Base-by-base conservation (phyloP, 495 filamentous ascomycete species). In the Chaetomidium leptoderma region DNA sequence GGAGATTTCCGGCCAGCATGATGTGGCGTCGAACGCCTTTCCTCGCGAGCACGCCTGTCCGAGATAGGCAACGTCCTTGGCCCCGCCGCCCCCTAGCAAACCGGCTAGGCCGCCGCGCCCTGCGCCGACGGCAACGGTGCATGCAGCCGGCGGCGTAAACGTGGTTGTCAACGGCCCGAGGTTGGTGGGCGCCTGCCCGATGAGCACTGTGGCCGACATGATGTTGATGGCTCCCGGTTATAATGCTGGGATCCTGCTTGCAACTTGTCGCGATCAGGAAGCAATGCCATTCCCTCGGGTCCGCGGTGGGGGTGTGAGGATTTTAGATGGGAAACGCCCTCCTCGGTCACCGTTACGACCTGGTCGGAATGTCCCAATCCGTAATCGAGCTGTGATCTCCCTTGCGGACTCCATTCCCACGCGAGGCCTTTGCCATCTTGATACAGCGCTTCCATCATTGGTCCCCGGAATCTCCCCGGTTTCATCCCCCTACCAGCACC, bases 111-210 rank as follows among this genome's bases (percentile, higher is more conserved):
- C 57, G 13, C 55, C 57, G 35, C 53, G 36, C 4, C 53, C 47
- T 8, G 46, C 55, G 6, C 62, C 68, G 6, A 70, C 62, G 5
- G 66, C 70, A 16, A 63, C 59, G 3, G 71, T 63, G 40, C 71
- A 72, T 17, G 55, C 61, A 21, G 71, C 51, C 16, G 69, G 65
- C 24, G 69, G 66, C 10, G 60, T 68, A 51, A 72, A 73, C 7
- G 69, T 73, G 9, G 69, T 71, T 7, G 68, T 72, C 19, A 73
- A 51, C 16, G 71, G 70, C 1, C 73, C 71, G 7, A 71, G 69
- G 23, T 66, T 66, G 39, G 54, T 65, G 33, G 69, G 67, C 21
- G 63, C 62, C 44, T 66, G 64, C 35, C 58, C 60, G 33, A 54
- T 55, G 9, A 64, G 36, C 8, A 51, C 51, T 9, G 58, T 63